phyloP scores from a whole-genome alignment of 768 basidiomycete genomes.

The Imleria badia region DNA sequence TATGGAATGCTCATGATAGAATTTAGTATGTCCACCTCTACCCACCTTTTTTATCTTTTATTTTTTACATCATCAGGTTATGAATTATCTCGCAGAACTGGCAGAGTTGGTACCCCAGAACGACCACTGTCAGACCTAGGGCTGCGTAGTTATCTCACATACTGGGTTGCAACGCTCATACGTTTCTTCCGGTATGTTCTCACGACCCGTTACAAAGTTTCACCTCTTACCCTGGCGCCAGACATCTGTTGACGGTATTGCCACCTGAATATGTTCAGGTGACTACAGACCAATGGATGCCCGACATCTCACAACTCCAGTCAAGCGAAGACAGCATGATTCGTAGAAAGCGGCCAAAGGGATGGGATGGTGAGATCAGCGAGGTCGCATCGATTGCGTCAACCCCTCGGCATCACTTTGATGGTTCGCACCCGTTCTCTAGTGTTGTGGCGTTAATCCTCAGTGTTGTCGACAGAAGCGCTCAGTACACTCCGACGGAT shows the following conservation, averaged over 20 bases:
- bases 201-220: neutral
- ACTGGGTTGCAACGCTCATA: constrained; percentile 83
- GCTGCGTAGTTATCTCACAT: constrained; percentile 83
- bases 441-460: neutral
- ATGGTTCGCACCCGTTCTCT: constrained; percentile 35
- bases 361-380: constrained; percentile 70
- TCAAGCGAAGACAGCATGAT: constrained; percentile 33
- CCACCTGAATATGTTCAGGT: constrained; percentile 52
- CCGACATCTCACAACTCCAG: constrained; percentile 38
- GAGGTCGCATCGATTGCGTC: constrained; percentile 36
- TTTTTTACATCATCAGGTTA: constrained; percentile 59
- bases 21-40: constrained; percentile 70
- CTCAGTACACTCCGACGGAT: constrained; percentile 56
- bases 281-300: constrained; percentile 43
- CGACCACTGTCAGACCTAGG: constrained; percentile 94
- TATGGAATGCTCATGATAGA: constrained; percentile 97
- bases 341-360: constrained; percentile 55
- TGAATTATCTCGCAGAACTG: constrained; percentile 78
- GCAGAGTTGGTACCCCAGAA: constrained; percentile 89
- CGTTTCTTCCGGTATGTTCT: constrained; percentile 73
- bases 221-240: constrained; percentile 12
- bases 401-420: constrained; percentile 37
- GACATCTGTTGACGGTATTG: constrained; percentile 60
- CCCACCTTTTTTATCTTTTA: neutral
- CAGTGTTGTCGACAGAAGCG: constrained; percentile 39